Base-by-base conservation (phyloP, 768 basidiomycete species). In the Pisolithus tinctorius region DNA sequence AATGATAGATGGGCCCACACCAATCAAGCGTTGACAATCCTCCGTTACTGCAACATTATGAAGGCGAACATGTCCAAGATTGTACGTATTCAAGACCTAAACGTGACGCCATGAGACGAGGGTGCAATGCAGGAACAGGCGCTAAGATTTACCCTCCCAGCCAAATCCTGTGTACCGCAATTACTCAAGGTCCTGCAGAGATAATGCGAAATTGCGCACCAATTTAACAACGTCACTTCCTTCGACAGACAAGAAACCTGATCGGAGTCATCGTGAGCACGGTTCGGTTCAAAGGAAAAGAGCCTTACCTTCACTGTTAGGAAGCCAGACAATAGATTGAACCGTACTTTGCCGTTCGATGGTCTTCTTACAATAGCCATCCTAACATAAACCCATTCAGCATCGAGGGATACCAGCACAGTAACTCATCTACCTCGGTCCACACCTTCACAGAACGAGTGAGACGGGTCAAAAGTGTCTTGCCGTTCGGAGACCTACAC, bases 171-270 rank as follows among this genome's bases (percentile, higher is more conserved):
- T 29, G 30, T 11, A 38, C 38, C 60, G 16, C 20, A 47, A 50
- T 69, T 39, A 56, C 48, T 37, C 43, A 34, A 57, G 47, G 42
- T 48, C 16, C 50, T 26, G 40, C 26, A 49, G 50, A 40, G 52
- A 56, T 40, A 47, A 48, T 36, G 26, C 4, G 26, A 55, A 26
- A 36, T n/a, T 27, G 54, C 67, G 31, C 48, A 74, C 77, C 58
- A 78, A 55, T 59, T 76, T 75, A n/a, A 67, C 65, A 37, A 80
- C 73, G 10, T 71, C 70, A 57, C 69, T 69, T 25, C 69, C 72
- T 61, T 80, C 78, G 23, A 80, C 77, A 20, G 77, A 77, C 48
- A 81, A 52, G 63, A 81, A 78, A n/a, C 69, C 78, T 75, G 50
- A 45, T 54, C 45, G 53, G 51, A 51, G 55, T 56, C 50, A 40